phyloP scores from a whole-genome alignment of 305 asterid species.

The Solanum hybrid region DNA sequence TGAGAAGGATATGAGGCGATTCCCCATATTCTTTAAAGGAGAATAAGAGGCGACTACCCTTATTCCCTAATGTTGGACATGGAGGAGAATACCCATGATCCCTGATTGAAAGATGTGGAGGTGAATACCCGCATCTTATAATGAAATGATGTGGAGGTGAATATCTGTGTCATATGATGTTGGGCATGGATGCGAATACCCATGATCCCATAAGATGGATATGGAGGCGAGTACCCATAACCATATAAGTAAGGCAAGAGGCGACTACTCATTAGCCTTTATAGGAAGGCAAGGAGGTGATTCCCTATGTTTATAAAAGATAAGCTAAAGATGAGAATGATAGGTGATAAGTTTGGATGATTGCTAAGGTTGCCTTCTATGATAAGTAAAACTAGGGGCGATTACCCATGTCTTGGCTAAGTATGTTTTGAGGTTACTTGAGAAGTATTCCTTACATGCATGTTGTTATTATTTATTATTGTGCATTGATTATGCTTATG shows the following conservation, averaged over 20 bases:
- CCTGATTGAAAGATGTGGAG: background rate
- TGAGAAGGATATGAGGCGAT: no score
- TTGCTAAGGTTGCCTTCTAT: no score
- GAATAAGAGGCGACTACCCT: background rate
- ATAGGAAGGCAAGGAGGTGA: background rate
- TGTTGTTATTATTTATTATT: no score
- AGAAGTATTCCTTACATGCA: background rate
- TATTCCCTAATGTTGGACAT: background rate
- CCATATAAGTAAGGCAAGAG: background rate
- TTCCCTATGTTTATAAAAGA: background rate
- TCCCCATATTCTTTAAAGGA: background rate
- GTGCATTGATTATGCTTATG: background rate
- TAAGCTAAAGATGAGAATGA: no score
- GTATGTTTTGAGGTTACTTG: background rate
- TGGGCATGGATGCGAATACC: background rate
- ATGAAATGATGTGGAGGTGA: background rate
- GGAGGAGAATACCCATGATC: background rate
- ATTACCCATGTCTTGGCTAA: background rate
- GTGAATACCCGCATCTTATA: background rate
- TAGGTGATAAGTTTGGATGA: no score
- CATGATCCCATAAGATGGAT: background rate
- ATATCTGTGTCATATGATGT: background rate
- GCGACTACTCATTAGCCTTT: background rate
- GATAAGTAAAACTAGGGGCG: background rate
- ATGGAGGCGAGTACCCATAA: background rate